phyloP scores from a whole-genome alignment of 2,329 filamentous ascomycete species.

The Orbilia quercus region DNA sequence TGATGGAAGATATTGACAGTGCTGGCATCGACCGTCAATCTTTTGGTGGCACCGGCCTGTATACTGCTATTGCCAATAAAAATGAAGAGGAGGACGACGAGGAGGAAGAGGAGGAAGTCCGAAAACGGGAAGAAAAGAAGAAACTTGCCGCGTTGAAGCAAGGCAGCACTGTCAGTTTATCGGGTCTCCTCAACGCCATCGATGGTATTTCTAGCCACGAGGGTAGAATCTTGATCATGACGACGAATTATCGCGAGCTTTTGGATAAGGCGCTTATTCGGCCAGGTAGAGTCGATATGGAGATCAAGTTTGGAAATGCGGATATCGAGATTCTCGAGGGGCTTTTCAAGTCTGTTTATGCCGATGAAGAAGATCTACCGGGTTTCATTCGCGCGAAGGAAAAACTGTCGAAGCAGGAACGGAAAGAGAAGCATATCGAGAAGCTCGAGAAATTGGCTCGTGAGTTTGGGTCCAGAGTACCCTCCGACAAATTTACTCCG shows the following conservation, averaged over 20 bases:
- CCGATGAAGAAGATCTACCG: constrained; percentile 62
- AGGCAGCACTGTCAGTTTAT: constrained; percentile 68
- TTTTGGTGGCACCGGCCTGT: constrained; percentile 12
- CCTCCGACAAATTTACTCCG: constrained; percentile 70
- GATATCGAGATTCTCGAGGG: constrained; percentile 68
- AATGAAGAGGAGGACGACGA: constrained; percentile 53
- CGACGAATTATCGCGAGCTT: constrained; percentile 60
- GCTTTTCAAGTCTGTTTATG: constrained; percentile 72
- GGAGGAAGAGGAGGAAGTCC: constrained; percentile 43
- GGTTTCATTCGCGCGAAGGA: constrained; percentile 28
- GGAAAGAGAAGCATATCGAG: constrained; percentile 64
- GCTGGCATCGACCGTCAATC: constrained; percentile 69
- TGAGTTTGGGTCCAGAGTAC: constrained; percentile 68
- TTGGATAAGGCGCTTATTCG: constrained; percentile 60
- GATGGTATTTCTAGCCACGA: constrained; percentile 77
- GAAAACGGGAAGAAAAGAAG: constrained; percentile 51
- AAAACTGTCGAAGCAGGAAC: constrained; percentile 61
- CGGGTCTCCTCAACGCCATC: constrained; percentile 83
- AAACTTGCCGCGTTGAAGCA: constrained; percentile 32
- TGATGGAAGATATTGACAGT: constrained; percentile 77
- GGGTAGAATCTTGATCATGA: constrained; percentile 61
- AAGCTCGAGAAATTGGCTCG: constrained; percentile 64
- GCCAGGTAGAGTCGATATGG: constrained; percentile 64
- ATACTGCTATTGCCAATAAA: constrained; percentile 27
- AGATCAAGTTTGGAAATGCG: constrained; percentile 70